Evolutionary conservation across 2,329 filamentous ascomycete genomes (phyloP), one percentile per base, ranked within the genome.

Genomic region (Pestalotiopsis sp.): DNA sequence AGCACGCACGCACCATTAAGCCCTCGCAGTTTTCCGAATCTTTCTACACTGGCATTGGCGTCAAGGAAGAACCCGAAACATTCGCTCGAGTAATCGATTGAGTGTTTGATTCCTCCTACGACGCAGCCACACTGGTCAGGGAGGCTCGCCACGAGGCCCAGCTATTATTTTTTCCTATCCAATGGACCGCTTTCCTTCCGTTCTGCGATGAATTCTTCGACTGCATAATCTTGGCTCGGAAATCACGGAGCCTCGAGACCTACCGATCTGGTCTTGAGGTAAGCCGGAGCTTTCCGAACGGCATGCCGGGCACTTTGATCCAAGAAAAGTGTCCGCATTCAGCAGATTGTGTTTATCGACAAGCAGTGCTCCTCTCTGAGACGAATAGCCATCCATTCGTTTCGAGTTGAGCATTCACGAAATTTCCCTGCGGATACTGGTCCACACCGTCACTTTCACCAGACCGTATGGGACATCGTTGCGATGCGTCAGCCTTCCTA

Each of bases 131-230:
- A 4, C 14, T 52, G 6, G 39, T 31, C 63, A 45, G 52, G 13
- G 49, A 65, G 59, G 39, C 60, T 49, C 59, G 60, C 59, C 41
- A 66, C 65, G 52, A 52, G 64, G 59, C 38, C 45, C 25, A 59
- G n/a, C 45, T 52, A 4, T 60, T 25, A 69, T 72, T 66, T 79
- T 76, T 76, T 79, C 77, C 72, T 78, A 78, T 76, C 75, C 72
- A 75, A 75, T 76, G 76, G 76, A 76, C 75, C 77, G 75, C 72
- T 78, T 74, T 76, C 72, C 78, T 80, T 79, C 78, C 74, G 79
- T 80, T 80, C 77, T 79, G 76, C 77, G 78, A 80, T 75, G 79
- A 76, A 71, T 72, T 73, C 77, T 75, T 76, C 74, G 77, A 77
- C 76, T 79, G 72, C 70, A 73, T 75, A 75, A 72, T 76, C 73